phyloP scores from a whole-genome alignment of 208 protist species.

The Polymyxa betae region DNA sequence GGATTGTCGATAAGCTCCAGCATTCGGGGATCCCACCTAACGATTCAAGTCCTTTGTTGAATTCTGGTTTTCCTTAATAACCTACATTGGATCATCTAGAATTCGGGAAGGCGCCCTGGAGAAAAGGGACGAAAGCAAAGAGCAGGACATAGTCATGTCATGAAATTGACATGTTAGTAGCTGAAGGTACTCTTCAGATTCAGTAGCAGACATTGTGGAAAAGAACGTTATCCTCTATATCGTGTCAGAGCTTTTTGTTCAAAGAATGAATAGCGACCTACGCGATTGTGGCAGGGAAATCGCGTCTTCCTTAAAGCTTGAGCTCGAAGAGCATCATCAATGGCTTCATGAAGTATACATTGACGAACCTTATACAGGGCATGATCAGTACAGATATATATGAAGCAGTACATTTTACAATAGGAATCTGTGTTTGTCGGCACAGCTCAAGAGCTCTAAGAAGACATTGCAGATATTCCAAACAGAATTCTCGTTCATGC shows the following conservation, averaged over 20 bases:
- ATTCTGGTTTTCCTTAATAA: background rate
- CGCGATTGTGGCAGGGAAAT: background rate
- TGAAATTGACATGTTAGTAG: background rate
- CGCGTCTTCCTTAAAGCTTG: background rate
- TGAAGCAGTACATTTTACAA: conserved; percentile 20
- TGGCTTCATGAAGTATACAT: conserved; percentile 30
- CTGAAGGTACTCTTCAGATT: background rate
- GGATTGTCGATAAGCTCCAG: conserved; percentile 29
- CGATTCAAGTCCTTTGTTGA: background rate
- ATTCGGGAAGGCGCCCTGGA: background rate
- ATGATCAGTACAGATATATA: background rate
- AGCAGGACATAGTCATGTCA: conserved; percentile 15
- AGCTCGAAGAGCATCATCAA: background rate
- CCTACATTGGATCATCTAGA: conserved; percentile 16
- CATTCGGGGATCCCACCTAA: conserved; percentile 45
- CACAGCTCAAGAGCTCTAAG: background rate
- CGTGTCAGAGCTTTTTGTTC: background rate
- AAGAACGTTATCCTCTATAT: conserved; percentile 33
- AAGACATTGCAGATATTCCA: background rate
- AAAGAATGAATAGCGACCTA: background rate
- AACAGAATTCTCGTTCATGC: background rate
- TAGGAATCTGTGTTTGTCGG: background rate
- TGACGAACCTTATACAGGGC: background rate
- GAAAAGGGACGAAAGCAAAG: background rate
- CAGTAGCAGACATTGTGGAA: background rate